Base-by-base conservation (phyloP, 768 basidiomycete species). In the Crepidotus variabilis region DNA sequence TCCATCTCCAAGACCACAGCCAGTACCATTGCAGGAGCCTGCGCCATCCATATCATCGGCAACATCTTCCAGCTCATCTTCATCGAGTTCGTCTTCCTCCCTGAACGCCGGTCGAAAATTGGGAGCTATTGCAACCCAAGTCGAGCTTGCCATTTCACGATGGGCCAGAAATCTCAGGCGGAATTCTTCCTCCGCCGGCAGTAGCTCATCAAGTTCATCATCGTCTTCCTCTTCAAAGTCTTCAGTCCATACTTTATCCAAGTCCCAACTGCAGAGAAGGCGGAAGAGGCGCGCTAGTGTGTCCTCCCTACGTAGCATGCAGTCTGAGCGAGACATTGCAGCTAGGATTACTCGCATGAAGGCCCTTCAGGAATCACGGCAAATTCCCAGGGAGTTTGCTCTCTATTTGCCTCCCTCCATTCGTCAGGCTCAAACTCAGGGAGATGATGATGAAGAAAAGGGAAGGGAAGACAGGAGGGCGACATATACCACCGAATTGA, bases 131-230 rank as follows among this genome's bases (percentile, higher is more conserved):
- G 78, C 86, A 18, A 78, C 85, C 1, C 79, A 86, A 35, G 78
- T 90, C 9, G 89, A 91, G 60, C 76, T 79, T 50, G 88, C 88
- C 6, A 88, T 90, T 57, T 72, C 84, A 35, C 80, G 84, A 57
- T 91, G 88, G 88, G 87, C 87, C 20, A 75, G 59, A 24, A 62
- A 70, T 54, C 66, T 68, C 28, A 65, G 83, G 58, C 75, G 77
- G 43, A 77, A 75, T 63, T 74, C 76, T 9, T 76, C 78, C 1
- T 67, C 81, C 0, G 79, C 80, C 2, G 74, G 80, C 9, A 60
- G 56, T 24, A 73, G 74, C 13, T 73, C 75, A 9, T 74, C 74
- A 11, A 71, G 81, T 0, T 78, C 78, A n/a, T 75, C 79, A 1
- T 74, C 75, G 1, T 76, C 79, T 0, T 77, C 79, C 68, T 59